Conservation (phyloP, 2,329 filamentous ascomycete species). For the Fusarium miscanthi region DNA sequence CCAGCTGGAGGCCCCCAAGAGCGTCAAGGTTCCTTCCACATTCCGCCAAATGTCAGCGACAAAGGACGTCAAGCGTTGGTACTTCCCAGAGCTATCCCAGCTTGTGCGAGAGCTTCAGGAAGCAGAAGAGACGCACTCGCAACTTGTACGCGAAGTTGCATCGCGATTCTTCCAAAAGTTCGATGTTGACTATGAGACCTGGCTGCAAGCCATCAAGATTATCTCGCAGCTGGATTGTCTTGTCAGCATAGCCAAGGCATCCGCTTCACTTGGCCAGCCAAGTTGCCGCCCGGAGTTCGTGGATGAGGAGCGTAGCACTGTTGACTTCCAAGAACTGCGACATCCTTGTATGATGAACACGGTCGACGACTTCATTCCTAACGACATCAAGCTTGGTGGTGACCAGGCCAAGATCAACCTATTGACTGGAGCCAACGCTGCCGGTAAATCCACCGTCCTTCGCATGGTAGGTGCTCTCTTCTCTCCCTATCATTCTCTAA, state of each 20-base stretch:
- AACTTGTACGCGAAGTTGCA: constrained; percentile 89
- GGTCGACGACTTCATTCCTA: constrained; percentile 95
- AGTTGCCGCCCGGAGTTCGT: constrained; percentile 91
- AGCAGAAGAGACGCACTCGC: constrained; percentile 90
- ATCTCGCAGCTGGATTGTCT: constrained; percentile 94
- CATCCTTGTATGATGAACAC: constrained; percentile 94
- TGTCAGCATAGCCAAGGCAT: constrained; percentile 91
- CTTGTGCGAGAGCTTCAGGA: constrained; percentile 92
- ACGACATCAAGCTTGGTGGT: constrained; percentile 89
- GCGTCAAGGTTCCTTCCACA: constrained; percentile 82
- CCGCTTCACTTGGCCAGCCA: constrained; percentile 82
- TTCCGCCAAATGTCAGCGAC: constrained; percentile 99
- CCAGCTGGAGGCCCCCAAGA: constrained; percentile 90
- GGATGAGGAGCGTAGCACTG: constrained; percentile 82
- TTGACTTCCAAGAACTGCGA: constrained; percentile 93
- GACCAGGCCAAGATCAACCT: constrained; percentile 84
- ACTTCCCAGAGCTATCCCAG: constrained; percentile 83
- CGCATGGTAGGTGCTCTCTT: constrained; percentile 76
- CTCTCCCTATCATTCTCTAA: neutral
- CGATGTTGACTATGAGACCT: constrained; percentile 84
- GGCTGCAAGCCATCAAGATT: constrained; percentile 91
- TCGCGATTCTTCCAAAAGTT: constrained; percentile 87
- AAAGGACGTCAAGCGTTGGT: constrained; percentile 89
- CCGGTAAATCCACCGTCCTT: constrained; percentile 95
- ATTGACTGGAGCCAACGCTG: constrained; percentile 94